A percentile compares a stretch with the other conserved stretches of the same genome.
These are phyloP conservation scores for Croton laevigatus DNA, from an alignment of 441 rosid genomes.

Conservation along the genomic window DNA sequence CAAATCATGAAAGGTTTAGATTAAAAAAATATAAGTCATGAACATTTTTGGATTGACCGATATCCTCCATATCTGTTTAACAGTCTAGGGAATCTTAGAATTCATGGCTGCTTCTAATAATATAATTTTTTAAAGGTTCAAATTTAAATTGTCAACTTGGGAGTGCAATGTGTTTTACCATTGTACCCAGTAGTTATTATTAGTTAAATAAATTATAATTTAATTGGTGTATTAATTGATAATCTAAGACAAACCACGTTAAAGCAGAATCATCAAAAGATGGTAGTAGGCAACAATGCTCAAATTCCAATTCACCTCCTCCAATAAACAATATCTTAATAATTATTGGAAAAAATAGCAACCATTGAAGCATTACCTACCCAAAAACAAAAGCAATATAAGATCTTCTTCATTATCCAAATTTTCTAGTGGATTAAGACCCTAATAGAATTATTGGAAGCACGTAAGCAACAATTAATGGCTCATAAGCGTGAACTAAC, in stretches of 20 bases:
- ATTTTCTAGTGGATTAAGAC: conserved; percentile 36
- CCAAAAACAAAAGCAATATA: neutral
- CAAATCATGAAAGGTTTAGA: no score
- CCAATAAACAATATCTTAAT: neutral
- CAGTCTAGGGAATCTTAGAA: no score
- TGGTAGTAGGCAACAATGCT: neutral
- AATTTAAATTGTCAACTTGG: no score
- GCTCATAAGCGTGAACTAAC: conserved; percentile 10
- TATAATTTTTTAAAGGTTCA: no score
- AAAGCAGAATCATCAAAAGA: neutral
- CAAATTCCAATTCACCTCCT: conserved; percentile 2
- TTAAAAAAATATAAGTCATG: no score
- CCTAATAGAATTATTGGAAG: conserved; percentile 22
- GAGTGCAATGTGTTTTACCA: no score
- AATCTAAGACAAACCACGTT: neutral
- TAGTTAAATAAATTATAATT: no score
- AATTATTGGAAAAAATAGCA: neutral
- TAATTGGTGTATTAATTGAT: neutral
- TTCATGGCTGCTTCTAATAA: no score
- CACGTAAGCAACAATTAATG: conserved; percentile 29
- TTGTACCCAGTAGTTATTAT: no score
- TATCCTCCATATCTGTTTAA: no score
- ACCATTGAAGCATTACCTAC: conserved; percentile 10
- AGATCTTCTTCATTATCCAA: conserved; percentile 26
- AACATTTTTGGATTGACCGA: no score